Evolutionary conservation across 331 rosid species (phyloP).

Genomic region (Dryas integrifolia): DNA sequence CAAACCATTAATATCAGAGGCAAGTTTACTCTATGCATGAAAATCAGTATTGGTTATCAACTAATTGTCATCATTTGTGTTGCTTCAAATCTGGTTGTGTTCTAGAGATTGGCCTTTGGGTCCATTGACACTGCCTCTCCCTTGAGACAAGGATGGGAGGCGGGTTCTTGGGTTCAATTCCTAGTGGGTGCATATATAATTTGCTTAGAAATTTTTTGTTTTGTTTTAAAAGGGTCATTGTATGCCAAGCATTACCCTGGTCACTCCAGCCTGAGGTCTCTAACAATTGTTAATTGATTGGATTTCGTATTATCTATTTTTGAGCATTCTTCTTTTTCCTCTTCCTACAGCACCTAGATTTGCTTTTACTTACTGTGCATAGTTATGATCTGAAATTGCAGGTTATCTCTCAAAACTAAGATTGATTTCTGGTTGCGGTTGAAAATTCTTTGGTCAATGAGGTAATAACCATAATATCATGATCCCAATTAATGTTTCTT

Average conservation of each 20-base stretch:
- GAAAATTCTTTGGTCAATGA: neutral
- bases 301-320: neutral
- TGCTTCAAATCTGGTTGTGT: neutral
- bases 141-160: neutral
- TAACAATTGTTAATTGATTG: neutral
- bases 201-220: neutral
- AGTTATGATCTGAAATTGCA: conserved; percentile 15
- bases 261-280: neutral
- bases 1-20: conserved; percentile 73
- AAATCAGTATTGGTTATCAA: neutral
- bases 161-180: neutral
- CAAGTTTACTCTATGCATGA: conserved; percentile 30
- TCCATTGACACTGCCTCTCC: too few species aligned
- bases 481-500: neutral
- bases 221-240: neutral
- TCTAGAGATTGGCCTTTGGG: neutral
- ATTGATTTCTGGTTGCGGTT: conserved; percentile 5
- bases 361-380: neutral
- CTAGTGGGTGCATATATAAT: neutral
- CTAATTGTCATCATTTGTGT: neutral
- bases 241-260: neutral
- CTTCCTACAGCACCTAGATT: neutral
- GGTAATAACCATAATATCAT: neutral
- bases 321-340: neutral
- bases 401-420: conserved; percentile 25